Conservation (phyloP, 257 asterid species). For the Solanum appendiculatum region DNA sequence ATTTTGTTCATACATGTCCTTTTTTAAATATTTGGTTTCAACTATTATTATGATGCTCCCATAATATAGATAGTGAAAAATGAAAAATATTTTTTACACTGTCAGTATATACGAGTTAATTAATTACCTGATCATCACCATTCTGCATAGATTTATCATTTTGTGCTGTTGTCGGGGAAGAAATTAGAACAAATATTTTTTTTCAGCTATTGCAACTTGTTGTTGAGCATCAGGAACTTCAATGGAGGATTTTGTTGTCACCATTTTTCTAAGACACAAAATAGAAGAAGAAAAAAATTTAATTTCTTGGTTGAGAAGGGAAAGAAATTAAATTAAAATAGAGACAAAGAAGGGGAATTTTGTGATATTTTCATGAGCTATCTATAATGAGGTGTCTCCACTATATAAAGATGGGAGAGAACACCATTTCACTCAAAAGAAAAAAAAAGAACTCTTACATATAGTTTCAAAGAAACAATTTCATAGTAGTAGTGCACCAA, state of each 20-base stretch:
- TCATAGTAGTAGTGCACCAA: no score
- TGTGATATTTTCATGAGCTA: not conserved
- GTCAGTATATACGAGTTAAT: not conserved
- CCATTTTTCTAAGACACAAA: not conserved
- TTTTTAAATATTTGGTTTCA: no score
- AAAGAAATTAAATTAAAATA: not conserved
- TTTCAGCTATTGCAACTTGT: not conserved
- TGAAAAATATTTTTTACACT: not conserved
- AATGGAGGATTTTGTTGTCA: not conserved
- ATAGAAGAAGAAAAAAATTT: not conserved
- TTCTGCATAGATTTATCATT: not conserved
- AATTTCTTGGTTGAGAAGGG: not conserved
- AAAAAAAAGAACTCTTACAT: not conserved
- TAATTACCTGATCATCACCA: not conserved
- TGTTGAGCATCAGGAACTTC: not conserved
- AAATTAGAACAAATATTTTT: no score
- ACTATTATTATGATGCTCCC: no score
- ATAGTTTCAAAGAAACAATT: no score
- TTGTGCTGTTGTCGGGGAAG: not conserved
- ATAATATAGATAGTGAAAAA: no score
- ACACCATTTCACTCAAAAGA: not conserved
- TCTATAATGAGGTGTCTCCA: not conserved
- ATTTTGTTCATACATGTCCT: no score
- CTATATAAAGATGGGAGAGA: not conserved
- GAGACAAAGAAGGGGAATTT: not conserved